Evolutionary conservation across 2,329 filamentous ascomycete genomes (phyloP).

Genomic region (Mycosphaerella sp.): DNA sequence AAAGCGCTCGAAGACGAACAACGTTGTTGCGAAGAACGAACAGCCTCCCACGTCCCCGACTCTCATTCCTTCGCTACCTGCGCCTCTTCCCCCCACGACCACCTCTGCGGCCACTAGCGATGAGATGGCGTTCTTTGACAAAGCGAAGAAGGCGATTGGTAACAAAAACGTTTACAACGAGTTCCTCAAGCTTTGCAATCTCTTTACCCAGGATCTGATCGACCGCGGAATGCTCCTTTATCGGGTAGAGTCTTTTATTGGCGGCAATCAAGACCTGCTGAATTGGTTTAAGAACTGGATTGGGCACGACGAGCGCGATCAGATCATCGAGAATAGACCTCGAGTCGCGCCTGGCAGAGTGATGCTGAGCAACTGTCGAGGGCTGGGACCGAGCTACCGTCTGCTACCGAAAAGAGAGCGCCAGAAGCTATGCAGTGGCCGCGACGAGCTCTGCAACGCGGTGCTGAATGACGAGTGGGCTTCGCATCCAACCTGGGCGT

Average conservation of each 20-base stretch:
- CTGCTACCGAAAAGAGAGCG: constrained; percentile 85
- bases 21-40: constrained; percentile 34
- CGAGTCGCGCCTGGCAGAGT: constrained; percentile 71
- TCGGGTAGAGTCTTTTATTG: constrained; percentile 79
- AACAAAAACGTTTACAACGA: constrained; percentile 92
- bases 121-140: constrained; percentile 89
- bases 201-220: constrained; percentile 90
- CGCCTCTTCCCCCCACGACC: constrained; percentile 72
- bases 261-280: constrained; percentile 82
- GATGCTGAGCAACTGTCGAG: constrained; percentile 91
- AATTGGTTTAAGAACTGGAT: constrained; percentile 82
- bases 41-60: constrained; percentile 68
- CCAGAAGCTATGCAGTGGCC: constrained; percentile 84
- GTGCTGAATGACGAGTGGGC: constrained; percentile 98
- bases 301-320: constrained; percentile 67
- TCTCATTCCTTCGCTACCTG: constrained; percentile 78
- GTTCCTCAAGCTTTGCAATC: constrained; percentile 93
- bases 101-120: constrained; percentile 70
- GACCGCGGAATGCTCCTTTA: constrained; percentile 76
- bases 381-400: constrained; percentile 92
- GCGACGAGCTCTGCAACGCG: constrained; percentile 87
- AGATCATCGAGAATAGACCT: constrained; percentile 71
- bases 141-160: constrained; percentile 90
- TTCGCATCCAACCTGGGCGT: constrained; percentile 97
- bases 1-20: constrained; percentile 68